Base-by-base conservation (phyloP, 495 filamentous ascomycete genomes). In the Platismatia glauca region DNA sequence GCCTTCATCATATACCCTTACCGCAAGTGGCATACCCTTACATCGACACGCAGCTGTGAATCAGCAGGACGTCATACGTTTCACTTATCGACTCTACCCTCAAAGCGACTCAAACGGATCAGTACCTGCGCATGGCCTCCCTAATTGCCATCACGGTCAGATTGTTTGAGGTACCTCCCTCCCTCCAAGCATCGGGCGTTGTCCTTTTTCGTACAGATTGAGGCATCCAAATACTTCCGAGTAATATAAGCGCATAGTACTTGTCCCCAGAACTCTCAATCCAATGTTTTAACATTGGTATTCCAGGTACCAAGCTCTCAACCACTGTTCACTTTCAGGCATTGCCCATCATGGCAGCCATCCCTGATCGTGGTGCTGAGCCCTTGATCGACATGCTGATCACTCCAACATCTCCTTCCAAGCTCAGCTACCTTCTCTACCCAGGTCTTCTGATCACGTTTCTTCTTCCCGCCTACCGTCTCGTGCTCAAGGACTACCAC, bases 401-500 rank as follows among this genome's bases (percentile, higher is more conserved):
- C 31, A 61, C 16, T 20, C 29, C 33, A 73, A 80, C 27, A 13
- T 31, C 48, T 31, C 27, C 63, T 73, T 84, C 59, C 52, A 76
- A 83, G 64, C 70, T 81, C 35, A 56, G 79, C 57, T 71, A 78
- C 34, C 75, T 76, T 12, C 66, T 72, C 29, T 64, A 76, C 16
- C 73, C 79, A n/a, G 77, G 76, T 57, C 61, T 79, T 31, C 66
- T 82, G 56, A 75, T 86, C 53, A 71, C 78, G 43, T 59, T 78
- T 18, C 64, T 82, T 33, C 81, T 82, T 58, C 65, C 81, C 62
- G 67, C 78, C 50, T 81, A 84, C 55, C 77, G 83, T 34, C 55
- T 62, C 60, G 77, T 89, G 63, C 82, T 83, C 68, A 85, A 84
- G 70, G 90, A 93, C 78, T 95, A 91, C 75, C 74, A 79, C 46